A percentile compares a stretch with the other conserved stretches of the same genome.
phyloP scores from a whole-genome alignment of 2,329 filamentous ascomycete species.

The Chalara sp. region DNA sequence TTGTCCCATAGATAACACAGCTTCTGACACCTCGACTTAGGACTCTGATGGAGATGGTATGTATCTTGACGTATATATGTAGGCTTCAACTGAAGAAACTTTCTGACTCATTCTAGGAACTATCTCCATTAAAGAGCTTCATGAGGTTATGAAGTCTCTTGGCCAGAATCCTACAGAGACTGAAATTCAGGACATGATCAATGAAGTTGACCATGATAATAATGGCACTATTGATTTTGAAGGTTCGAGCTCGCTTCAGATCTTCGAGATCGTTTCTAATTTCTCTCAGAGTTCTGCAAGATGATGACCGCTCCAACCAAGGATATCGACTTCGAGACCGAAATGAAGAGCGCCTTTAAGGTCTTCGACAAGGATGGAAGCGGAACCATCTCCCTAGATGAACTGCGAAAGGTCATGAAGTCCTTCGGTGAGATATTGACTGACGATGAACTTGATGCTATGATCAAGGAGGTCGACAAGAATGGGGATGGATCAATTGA shows the following conservation, averaged over 20 bases:
- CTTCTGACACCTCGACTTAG: neutral
- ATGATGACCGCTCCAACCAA: slow-evolving; percentile 61
- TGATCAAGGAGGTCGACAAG: slow-evolving; percentile 59
- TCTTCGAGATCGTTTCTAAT: neutral
- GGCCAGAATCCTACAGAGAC: slow-evolving; percentile 2
- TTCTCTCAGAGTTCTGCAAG: slow-evolving; percentile 49
- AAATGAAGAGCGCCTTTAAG: slow-evolving; percentile 59
- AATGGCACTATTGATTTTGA: slow-evolving; percentile 61
- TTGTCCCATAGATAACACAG: neutral
- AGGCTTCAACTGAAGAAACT: neutral
- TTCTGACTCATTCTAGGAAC: slow-evolving; percentile 27
- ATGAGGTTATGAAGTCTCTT: slow-evolving; percentile 6
- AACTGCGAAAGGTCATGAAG: slow-evolving; percentile 57
- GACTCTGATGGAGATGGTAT: slow-evolving; percentile 2
- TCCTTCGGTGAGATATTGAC: slow-evolving; percentile 58
- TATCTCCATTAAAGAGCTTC: slow-evolving; percentile 7
- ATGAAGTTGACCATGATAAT: slow-evolving; percentile 59
- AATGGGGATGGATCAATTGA: slow-evolving; percentile 59
- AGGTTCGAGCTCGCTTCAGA: slow-evolving; percentile 31
- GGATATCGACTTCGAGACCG: slow-evolving; percentile 55
- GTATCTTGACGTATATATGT: neutral
- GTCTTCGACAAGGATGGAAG: slow-evolving; percentile 62
- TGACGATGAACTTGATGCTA: slow-evolving; percentile 58
- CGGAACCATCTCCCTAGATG: slow-evolving; percentile 56
- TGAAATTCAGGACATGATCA: slow-evolving; percentile 60